phyloP scores from a whole-genome alignment of 805 yeast species.

The Candida ficus region DNA sequence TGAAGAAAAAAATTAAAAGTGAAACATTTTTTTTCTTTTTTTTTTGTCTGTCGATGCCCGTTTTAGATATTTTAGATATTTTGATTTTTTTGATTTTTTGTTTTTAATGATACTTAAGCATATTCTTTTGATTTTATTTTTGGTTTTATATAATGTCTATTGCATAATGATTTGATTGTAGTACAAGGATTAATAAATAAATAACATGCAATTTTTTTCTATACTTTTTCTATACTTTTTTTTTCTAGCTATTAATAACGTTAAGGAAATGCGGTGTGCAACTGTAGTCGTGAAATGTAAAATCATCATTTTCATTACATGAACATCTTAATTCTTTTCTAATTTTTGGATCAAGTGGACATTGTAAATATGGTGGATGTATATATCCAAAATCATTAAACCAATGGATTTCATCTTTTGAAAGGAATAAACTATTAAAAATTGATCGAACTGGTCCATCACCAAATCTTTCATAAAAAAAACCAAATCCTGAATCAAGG shows the following conservation, averaged over 20 bases:
- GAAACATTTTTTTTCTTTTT: no score
- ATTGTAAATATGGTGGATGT: constrained; percentile 70
- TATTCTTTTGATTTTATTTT: not conserved
- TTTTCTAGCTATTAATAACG: constrained; percentile 1
- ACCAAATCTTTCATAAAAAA: constrained; percentile 89
- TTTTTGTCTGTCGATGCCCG: no score
- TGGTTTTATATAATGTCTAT: not conserved
- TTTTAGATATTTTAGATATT: no score
- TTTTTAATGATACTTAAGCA: not conserved
- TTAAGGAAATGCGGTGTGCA: constrained; percentile 60
- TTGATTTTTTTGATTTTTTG: not conserved
- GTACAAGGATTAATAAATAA: no score
- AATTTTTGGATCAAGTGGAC: constrained; percentile 64
- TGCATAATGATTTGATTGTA: no score
- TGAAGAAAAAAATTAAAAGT: no score
- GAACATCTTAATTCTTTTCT: constrained; percentile 60
- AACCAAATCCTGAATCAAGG: constrained; percentile 73
- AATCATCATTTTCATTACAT: constrained; percentile 68
- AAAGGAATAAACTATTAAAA: constrained; percentile 69
- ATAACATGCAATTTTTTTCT: no score
- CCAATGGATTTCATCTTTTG: constrained; percentile 60
- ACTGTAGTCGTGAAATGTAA: constrained; percentile 65
- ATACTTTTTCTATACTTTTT: not conserved
- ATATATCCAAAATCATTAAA: constrained; percentile 77
- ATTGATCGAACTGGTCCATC: constrained; percentile 87